phyloP scores from a whole-genome alignment of 1,139 yeast genomes.

The Candida labiduridarum region DNA sequence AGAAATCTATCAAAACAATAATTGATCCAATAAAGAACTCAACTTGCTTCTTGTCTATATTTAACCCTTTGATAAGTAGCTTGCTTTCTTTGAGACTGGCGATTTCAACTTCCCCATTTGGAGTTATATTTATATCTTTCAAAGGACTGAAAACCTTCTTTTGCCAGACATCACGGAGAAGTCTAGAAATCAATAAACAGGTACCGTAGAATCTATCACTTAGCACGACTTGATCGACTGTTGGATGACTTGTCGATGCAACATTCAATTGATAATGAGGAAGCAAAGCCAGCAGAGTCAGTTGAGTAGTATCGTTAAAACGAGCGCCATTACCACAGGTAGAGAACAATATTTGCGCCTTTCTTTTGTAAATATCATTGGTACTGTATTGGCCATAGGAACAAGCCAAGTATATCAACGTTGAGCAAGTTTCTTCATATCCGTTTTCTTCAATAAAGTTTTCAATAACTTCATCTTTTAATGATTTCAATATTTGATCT shows the following conservation, averaged over 20 bases:
- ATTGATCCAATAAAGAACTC: slow-evolving; percentile 72
- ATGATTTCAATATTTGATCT: slow-evolving; percentile 69
- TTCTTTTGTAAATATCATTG: slow-evolving; percentile 48
- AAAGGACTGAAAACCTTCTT: slow-evolving; percentile 60
- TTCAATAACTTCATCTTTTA: slow-evolving; percentile 59
- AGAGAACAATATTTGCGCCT: slow-evolving; percentile 54
- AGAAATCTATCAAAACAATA: slow-evolving; percentile 61
- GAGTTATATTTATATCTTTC: slow-evolving; percentile 46
- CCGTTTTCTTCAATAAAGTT: slow-evolving; percentile 53
- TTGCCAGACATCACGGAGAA: slow-evolving; percentile 80
- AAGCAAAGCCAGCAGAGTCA: slow-evolving; percentile 8
- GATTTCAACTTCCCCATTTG: slow-evolving; percentile 39
- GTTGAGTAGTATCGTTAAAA: slow-evolving; percentile 29
- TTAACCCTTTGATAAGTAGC: slow-evolving; percentile 46
- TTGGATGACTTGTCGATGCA: slow-evolving; percentile 26
- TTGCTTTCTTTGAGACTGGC: slow-evolving; percentile 51
- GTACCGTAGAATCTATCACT: slow-evolving; percentile 93
- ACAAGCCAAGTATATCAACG: slow-evolving; percentile 81
- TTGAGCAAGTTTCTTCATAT: slow-evolving; percentile 78
- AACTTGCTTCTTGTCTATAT: slow-evolving; percentile 55
- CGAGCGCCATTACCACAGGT: slow-evolving; percentile 59
- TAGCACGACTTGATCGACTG: slow-evolving; percentile 74
- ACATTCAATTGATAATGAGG: slow-evolving; percentile 16
- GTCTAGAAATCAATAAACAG: slow-evolving; percentile 75
- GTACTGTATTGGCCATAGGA: slow-evolving; percentile 59